Evolutionary conservation across 2,329 filamentous ascomycete genomes (phyloP), one percentile per base, ranked within the genome.

Genomic region (Aotearoamyces nothofagi): DNA sequence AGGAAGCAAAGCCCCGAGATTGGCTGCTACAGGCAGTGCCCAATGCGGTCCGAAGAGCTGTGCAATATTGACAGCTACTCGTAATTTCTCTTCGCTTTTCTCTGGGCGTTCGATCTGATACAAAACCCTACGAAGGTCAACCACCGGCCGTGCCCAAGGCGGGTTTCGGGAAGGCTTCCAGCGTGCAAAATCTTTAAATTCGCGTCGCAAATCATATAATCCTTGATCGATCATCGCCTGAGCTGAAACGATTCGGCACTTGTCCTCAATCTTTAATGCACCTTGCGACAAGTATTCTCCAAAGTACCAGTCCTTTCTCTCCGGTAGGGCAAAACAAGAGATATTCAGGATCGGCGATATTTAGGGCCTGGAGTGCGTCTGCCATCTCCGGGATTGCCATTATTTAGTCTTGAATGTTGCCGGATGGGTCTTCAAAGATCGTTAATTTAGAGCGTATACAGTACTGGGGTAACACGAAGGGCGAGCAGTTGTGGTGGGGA

Each of bases 331-430:
- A 20, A 20, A 7, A 38, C 24, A 31, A 31, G 29, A 31, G 29
- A 31, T 31, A 27, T 22, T 31, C 24, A 15, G 29, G 29, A 31
- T 31, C 29, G n/a, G 22, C 17, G 23, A 31, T 15, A 17, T 24
- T 31, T 31, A 31, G 22, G 5, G 29, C 29, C 24, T 22, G 24
- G 14, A 31, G 29, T 16, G 14, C 29, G 29, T 31, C 29, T 17
- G n/a, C 24, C n/a, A 30, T 25, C 11, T 30, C 31, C 12, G 23
- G 22, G 23, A 31, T 22, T 22, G 29, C 24, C 24, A 33, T 30
- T 24, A 23, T 33, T 30, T n/a, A 16, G 31, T 17, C 27, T 29
- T 30, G 26, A n/a, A n/a, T n/a, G n/a, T n/a, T n/a, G n/a, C n/a
- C n/a, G n/a, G n/a, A n/a, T n/a, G n/a, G n/a, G n/a, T n/a, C n/a